Evolutionary conservation across 495 filamentous ascomycete species (phyloP).

Genomic region (Hyphodiscus hymeniophilus): DNA sequence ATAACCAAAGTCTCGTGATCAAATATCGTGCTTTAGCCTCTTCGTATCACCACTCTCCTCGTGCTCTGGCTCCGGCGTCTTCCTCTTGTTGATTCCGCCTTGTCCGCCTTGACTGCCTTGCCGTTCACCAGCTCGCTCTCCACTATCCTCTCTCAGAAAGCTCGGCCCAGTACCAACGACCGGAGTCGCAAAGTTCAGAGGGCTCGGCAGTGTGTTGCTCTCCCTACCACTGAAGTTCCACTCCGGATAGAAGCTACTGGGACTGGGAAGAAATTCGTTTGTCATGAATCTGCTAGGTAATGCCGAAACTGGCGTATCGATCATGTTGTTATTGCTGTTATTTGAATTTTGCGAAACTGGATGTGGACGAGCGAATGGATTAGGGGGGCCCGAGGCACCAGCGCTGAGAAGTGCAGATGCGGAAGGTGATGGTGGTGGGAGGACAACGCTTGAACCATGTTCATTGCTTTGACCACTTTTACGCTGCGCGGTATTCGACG

Average conservation of each 20-base stretch:
- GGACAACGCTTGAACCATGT: constrained; percentile 53
- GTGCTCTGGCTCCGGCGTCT: constrained; percentile 40
- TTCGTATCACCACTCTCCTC: constrained; percentile 29
- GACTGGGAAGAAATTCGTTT: constrained; percentile 76
- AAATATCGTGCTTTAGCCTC: constrained; percentile 34
- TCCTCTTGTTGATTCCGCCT: constrained; percentile 31
- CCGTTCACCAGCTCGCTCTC: constrained; percentile 28
- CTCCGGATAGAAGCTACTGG: constrained; percentile 85
- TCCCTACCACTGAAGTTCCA: constrained; percentile 67
- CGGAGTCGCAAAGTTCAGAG: constrained; percentile 85
- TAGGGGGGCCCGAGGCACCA: constrained; percentile 85
- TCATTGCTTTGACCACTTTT: constrained; percentile 12
- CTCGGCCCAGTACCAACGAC: constrained; percentile 61
- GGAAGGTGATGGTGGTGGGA: constrained; percentile 89
- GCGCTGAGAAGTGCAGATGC: constrained; percentile 80
- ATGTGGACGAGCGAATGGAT: constrained; percentile 84
- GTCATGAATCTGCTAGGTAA: constrained; percentile 85
- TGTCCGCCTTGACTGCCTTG: background rate
- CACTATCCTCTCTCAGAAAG: constrained; percentile 54
- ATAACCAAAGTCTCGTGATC: too few relatives aligned
- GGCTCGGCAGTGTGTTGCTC: constrained; percentile 79
- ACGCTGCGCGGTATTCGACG: constrained; percentile 36
- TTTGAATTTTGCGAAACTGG: constrained; percentile 52
- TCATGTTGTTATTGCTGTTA: constrained; percentile 62
- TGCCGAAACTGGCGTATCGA: constrained; percentile 96